Conservation (phyloP, 2,329 filamentous ascomycete genomes). For the Calonectria leucothoes region DNA sequence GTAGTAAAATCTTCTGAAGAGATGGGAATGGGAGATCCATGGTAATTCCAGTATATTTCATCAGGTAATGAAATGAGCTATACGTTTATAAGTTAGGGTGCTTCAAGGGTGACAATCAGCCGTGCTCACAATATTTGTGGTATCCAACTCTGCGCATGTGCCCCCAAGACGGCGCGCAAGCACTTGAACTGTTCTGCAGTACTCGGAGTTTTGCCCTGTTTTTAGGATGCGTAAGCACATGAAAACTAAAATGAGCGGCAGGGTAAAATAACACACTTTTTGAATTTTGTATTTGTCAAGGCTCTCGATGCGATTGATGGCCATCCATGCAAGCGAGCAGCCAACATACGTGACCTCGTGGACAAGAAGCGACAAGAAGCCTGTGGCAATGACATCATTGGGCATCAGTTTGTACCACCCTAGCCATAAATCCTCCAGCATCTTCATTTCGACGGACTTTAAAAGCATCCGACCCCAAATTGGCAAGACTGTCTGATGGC, state of each 20-base stretch:
- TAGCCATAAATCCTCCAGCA: background rate
- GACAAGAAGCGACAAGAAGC: background rate
- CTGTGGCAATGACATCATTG: background rate
- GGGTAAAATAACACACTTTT: background rate
- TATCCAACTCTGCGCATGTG: background rate
- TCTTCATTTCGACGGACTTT: background rate
- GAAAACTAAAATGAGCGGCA: too few relatives aligned
- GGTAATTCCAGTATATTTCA: background rate
- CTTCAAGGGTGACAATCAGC: too few relatives aligned
- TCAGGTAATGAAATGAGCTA: background rate
- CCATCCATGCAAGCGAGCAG: background rate
- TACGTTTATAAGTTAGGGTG: too few relatives aligned
- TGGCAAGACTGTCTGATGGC: too few relatives aligned
- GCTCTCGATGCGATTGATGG: background rate
- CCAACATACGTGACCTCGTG: background rate
- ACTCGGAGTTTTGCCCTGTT: background rate
- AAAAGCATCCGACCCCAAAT: too few relatives aligned
- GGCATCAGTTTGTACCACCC: background rate
- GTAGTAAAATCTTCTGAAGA: background rate
- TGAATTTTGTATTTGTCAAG: background rate
- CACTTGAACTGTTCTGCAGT: background rate
- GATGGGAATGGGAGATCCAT: background rate
- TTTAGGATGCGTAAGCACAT: background rate
- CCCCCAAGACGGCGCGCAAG: background rate
- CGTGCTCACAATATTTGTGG: background rate